phyloP scores from a whole-genome alignment of 805 yeast genomes.

The Nakazawaea anatomiae region DNA sequence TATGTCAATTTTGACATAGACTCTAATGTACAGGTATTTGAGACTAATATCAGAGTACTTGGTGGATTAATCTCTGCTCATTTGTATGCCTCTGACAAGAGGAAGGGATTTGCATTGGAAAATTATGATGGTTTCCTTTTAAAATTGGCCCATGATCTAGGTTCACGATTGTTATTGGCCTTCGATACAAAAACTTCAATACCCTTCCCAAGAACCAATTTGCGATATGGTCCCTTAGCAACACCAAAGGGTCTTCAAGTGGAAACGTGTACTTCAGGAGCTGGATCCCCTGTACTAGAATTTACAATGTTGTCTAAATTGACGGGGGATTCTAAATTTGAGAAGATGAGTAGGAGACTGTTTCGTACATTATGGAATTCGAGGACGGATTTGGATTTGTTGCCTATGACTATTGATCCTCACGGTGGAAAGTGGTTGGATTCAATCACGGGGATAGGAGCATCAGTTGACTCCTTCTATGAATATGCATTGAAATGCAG shows the following conservation, averaged over 20 bases:
- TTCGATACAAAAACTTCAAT: constrained; percentile 58
- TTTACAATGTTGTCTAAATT: constrained; percentile 68
- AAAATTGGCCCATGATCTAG: constrained; percentile 68
- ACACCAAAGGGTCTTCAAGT: constrained; percentile 38
- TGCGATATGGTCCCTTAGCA: constrained; percentile 43
- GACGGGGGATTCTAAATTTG: constrained; percentile 71
- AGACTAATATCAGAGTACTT: constrained; percentile 71
- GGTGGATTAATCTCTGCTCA: constrained; percentile 84
- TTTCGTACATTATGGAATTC: constrained; percentile 68
- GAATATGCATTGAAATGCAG: constrained; percentile 82
- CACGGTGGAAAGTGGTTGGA: constrained; percentile 49
- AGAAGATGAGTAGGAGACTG: constrained; percentile 51
- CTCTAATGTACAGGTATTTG: constrained; percentile 82
- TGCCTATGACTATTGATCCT: constrained; percentile 78
- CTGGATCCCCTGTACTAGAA: constrained; percentile 77
- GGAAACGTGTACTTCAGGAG: constrained; percentile 87
- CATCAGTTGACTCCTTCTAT: constrained; percentile 85
- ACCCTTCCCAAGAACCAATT: constrained; percentile 77
- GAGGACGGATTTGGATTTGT: constrained; percentile 52
- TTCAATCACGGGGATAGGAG: constrained; percentile 74
- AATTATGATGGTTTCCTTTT: constrained; percentile 71
- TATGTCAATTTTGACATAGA: constrained; percentile 50
- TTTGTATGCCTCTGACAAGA: constrained; percentile 51
- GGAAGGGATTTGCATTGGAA: constrained; percentile 33
- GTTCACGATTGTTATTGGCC: constrained; percentile 63